phyloP scores from a whole-genome alignment of 2,329 filamentous ascomycete genomes.

The Penicillium sp. region DNA sequence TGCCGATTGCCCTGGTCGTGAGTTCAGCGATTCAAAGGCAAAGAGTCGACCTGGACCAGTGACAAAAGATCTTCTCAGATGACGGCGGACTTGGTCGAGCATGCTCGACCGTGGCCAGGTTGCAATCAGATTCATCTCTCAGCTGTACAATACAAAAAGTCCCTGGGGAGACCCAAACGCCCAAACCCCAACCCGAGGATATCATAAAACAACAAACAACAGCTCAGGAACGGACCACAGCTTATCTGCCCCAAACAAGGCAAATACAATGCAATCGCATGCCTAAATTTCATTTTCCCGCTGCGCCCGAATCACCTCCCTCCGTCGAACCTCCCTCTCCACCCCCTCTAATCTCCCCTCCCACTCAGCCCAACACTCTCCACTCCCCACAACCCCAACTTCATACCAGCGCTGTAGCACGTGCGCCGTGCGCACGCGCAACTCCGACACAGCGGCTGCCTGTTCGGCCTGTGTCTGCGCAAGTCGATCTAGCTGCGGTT shows the following conservation, averaged over 20 bases:
- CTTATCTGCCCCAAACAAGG: background rate
- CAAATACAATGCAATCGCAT: background rate
- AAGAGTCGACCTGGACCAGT: background rate
- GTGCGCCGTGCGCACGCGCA: conserved; percentile 47
- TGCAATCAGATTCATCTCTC: too few relatives aligned
- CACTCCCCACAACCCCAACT: conserved; percentile 66
- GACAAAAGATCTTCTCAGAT: too few relatives aligned
- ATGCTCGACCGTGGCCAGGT: too few relatives aligned
- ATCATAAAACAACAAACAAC: background rate
- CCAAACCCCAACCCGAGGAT: background rate
- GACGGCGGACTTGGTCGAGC: too few relatives aligned
- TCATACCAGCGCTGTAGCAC: conserved; percentile 74
- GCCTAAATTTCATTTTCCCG: conserved; percentile 51
- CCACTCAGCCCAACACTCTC: conserved; percentile 69
- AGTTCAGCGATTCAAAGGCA: background rate
- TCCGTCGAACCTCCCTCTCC: conserved; percentile 66
- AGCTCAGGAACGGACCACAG: background rate
- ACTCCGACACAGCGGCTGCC: conserved; percentile 41
- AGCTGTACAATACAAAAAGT: background rate
- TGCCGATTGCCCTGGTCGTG: background rate
- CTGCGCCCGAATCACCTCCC: conserved; percentile 59
- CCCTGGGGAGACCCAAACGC: background rate
- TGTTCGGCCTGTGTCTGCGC: conserved; percentile 42
- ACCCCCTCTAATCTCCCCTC: conserved; percentile 67
- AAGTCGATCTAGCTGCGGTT: conserved; percentile 45